A percentile compares a stretch with the other conserved stretches of the same genome.
These are phyloP conservation scores for Venturia aucupariae DNA, from an alignment of 2,329 filamentous ascomycete species.

Conservation along the genomic window DNA sequence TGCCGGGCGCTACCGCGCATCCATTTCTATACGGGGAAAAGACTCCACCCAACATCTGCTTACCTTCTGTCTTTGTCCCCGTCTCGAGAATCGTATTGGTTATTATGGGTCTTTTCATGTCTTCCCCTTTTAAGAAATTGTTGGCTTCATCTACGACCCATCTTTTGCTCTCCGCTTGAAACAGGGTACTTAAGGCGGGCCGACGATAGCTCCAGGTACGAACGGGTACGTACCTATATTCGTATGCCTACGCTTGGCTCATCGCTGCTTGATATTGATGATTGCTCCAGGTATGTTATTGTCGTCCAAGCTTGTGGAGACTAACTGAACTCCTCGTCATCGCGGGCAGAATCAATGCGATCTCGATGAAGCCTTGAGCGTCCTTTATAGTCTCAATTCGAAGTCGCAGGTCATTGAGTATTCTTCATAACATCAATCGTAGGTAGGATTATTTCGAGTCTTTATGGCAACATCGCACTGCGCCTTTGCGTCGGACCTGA, in stretches of 20 bases:
- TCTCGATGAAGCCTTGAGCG: background rate
- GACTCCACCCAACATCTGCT: background rate
- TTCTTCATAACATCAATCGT: background rate
- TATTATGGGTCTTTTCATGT: background rate
- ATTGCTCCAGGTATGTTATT: constrained; percentile 1
- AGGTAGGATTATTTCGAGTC: background rate
- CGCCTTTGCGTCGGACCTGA: background rate
- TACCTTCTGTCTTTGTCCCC: background rate
- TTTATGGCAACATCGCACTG: too few relatives aligned
- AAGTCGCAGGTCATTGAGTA: background rate
- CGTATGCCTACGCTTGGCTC: background rate
- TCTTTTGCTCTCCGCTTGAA: background rate
- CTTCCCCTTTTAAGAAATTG: background rate
- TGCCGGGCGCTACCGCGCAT: background rate
- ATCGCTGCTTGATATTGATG: background rate
- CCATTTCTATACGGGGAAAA: background rate
- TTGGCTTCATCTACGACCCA: background rate
- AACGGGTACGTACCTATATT: background rate
- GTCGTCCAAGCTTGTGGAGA: background rate
- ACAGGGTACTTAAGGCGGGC: background rate
- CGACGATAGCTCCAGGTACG: background rate
- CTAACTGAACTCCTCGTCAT: background rate
- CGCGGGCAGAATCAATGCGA: background rate
- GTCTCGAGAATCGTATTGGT: background rate
- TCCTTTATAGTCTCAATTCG: background rate